Conservation (phyloP, 208 protist species). For the Acanthamoeba royreba region DNA sequence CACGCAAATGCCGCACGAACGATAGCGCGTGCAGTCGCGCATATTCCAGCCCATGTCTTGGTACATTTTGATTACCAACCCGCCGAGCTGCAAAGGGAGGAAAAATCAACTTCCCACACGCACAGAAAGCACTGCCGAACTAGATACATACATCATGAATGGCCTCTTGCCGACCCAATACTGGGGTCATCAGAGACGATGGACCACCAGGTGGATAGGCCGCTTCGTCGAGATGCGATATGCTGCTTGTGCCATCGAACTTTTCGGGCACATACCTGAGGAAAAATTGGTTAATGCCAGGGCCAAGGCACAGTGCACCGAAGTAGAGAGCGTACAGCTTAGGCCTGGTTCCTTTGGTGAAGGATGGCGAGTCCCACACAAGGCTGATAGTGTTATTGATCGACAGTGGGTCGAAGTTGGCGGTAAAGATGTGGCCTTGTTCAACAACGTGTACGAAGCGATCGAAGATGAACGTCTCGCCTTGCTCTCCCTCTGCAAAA, state of each 20-base stretch:
- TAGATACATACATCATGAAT: background rate
- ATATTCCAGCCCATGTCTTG: conserved; percentile 29
- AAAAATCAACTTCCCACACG: background rate
- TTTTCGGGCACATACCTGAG: background rate
- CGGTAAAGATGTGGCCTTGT: background rate
- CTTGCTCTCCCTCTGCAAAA: background rate
- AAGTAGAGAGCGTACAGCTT: background rate
- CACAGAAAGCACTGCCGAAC: background rate
- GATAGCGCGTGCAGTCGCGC: conserved; percentile 31
- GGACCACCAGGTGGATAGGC: background rate
- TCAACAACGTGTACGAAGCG: background rate
- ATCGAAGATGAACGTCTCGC: background rate
- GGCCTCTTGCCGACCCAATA: background rate
- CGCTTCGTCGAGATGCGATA: conserved; percentile 36
- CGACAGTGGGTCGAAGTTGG: background rate
- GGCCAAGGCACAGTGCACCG: background rate
- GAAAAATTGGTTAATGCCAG: background rate
- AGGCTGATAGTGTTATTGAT: background rate
- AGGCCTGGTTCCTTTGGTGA: background rate
- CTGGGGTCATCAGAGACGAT: conserved; percentile 8
- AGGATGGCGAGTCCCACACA: background rate
- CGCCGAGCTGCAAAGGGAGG: background rate
- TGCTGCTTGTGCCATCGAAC: background rate
- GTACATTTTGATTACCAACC: conserved; percentile 6
- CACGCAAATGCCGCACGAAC: background rate